These are phyloP conservation scores for Vitis hybrid DNA, from an alignment of 177 flowering plant genomes.

Conservation along the genomic window DNA sequence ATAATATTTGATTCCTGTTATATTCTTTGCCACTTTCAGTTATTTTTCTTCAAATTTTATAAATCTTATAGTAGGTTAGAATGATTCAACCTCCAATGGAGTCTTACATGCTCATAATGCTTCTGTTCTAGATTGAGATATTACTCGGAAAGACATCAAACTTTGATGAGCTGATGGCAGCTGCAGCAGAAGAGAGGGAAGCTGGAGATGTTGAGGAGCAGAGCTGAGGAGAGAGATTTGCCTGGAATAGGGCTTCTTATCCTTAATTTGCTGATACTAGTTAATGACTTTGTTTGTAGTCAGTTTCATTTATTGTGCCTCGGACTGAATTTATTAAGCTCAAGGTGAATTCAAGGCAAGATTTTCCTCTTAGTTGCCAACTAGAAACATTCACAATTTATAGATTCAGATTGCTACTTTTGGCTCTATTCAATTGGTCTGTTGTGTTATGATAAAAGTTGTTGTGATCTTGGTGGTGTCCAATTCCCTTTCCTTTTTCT, in stretches of 20 bases:
- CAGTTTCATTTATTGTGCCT: not conserved
- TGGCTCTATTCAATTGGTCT: no score
- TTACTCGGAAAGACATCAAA: slow-evolving; percentile 9
- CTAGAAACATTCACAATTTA: not conserved
- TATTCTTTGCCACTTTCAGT: not conserved
- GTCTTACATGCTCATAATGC: not conserved
- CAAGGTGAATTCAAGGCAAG: not conserved
- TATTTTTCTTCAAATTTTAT: not conserved
- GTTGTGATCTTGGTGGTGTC: no score
- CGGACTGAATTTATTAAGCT: not conserved
- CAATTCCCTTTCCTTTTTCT: no score
- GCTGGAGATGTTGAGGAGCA: slow-evolving; percentile 6
- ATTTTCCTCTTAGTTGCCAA: not conserved
- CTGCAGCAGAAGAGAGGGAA: slow-evolving; percentile 12
- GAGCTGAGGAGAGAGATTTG: slow-evolving; percentile 5
- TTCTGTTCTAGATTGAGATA: slow-evolving; percentile 7
- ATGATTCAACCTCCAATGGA: not conserved
- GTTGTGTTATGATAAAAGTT: no score
- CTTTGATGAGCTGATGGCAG: slow-evolving; percentile 14
- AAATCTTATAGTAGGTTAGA: not conserved
- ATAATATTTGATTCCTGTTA: no score
- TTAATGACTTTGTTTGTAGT: not conserved
- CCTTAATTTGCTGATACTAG: not conserved
- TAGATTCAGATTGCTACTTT: no score
- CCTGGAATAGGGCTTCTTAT: not conserved